Percentiles rank a stretch among this genome's conserved stretches.
phyloP scores from a whole-genome alignment of 148 eudicot genomes.

The Silene latifolia region DNA sequence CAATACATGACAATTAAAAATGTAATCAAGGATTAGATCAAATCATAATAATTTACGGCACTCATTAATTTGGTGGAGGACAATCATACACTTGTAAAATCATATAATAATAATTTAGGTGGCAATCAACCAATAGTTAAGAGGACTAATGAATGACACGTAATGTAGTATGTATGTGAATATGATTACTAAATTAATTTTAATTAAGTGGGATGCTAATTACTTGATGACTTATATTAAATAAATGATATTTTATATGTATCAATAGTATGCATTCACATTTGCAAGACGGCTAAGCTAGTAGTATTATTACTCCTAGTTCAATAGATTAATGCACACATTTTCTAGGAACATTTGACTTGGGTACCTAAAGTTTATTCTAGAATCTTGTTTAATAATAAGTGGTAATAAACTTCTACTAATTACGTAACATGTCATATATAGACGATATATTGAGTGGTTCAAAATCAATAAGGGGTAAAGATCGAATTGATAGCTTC shows the following conservation, averaged over 20 bases:
- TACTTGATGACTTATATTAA: background rate
- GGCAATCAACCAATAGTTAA: slow-evolving; percentile 12
- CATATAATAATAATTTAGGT: background rate
- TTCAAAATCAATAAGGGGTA: too few species aligned
- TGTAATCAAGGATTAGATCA: background rate
- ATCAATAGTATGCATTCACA: slow-evolving; percentile 3
- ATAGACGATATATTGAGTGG: too few species aligned
- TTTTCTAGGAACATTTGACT: background rate
- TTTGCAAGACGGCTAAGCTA: background rate
- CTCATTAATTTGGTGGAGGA: background rate
- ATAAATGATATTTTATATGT: background rate
- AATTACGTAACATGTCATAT: too few species aligned
- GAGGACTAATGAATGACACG: slow-evolving; percentile 17
- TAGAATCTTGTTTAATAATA: background rate
- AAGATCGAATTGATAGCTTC: too few species aligned
- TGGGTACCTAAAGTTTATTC: background rate
- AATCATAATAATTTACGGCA: background rate
- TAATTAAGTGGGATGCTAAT: background rate
- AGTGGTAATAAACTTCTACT: background rate
- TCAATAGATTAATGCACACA: background rate
- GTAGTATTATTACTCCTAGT: too few species aligned
- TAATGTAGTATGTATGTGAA: background rate
- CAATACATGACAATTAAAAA: background rate
- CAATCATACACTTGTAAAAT: slow-evolving; percentile 13
- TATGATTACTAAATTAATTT: background rate